These are phyloP conservation scores for Solidago caesia DNA, from an alignment of 129 eudicot species.

Conservation along the genomic window DNA sequence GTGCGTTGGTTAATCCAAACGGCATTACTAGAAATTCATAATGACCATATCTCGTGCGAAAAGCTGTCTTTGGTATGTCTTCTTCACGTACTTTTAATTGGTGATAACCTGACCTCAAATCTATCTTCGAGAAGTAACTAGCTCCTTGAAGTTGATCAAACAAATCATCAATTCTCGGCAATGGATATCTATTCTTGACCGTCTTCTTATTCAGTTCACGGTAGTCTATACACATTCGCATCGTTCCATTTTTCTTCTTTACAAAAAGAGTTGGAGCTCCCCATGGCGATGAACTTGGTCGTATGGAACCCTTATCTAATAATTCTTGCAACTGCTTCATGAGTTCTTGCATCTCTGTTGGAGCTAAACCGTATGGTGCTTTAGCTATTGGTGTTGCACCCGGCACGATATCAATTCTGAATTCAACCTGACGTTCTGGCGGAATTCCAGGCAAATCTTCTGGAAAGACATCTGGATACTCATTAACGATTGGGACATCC, in stretches of 20 bases:
- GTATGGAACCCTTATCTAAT: background rate
- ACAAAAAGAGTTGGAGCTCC: background rate
- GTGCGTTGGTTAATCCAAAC: background rate
- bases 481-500: too few species aligned
- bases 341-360: background rate
- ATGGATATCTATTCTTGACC: background rate
- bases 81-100: background rate
- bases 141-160: conserved; percentile 5
- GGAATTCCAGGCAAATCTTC: too few species aligned
- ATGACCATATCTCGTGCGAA: background rate
- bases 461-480: too few species aligned
- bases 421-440: too few species aligned
- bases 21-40: background rate
- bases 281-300: background rate
- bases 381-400: too few species aligned
- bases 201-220: background rate
- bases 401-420: too few species aligned
- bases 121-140: background rate
- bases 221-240: background rate
- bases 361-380: background rate
- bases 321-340: background rate
- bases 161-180: background rate
- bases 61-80: background rate
- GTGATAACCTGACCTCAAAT: conserved; percentile 3
- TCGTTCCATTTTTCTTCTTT: background rate